A percentile compares a stretch with the other conserved stretches of the same genome.
Conservation (phyloP, 1,284 basidiomycete genomes). For the Jaminaea rosea region DNA sequence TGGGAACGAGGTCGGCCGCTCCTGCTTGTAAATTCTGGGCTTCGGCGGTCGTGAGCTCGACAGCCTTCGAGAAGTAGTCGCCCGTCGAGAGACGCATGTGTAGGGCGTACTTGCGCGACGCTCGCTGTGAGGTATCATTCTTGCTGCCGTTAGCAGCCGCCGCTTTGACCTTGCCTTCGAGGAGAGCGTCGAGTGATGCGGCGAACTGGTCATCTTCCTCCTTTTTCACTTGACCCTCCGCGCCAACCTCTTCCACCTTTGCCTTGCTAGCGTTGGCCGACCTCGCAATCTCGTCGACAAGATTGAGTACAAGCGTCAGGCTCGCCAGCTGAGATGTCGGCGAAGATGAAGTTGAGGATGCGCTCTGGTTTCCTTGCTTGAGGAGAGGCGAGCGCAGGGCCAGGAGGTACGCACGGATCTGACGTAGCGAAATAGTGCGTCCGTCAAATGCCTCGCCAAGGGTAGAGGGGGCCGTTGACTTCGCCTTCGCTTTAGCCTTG, state of each 20-base stretch:
- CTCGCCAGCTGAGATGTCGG: no score
- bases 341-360: no score
- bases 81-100: constrained; percentile 40
- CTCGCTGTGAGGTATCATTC: no score
- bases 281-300: neutral
- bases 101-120: constrained; percentile 21
- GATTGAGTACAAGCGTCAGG: neutral
- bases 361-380: no score
- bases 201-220: no score
- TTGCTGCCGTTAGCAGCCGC: neutral
- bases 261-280: neutral
- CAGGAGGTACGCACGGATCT: no score
- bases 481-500: neutral
- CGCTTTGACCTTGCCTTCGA: neutral
- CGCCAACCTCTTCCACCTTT: neutral
- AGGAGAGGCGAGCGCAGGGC: no score
- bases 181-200: neutral
- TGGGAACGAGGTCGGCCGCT: constrained; percentile 28
- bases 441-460: neutral
- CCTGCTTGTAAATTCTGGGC: constrained; percentile 21
- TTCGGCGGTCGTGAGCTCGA: constrained; percentile 11
- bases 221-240: neutral
- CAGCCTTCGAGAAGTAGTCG: constrained; percentile 42
- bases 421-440: neutral
- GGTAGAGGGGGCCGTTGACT: neutral